Evolutionary conservation across 805 yeast species (phyloP), one percentile per base, ranked within the genome.

Genomic region (Pichia heedii): DNA sequence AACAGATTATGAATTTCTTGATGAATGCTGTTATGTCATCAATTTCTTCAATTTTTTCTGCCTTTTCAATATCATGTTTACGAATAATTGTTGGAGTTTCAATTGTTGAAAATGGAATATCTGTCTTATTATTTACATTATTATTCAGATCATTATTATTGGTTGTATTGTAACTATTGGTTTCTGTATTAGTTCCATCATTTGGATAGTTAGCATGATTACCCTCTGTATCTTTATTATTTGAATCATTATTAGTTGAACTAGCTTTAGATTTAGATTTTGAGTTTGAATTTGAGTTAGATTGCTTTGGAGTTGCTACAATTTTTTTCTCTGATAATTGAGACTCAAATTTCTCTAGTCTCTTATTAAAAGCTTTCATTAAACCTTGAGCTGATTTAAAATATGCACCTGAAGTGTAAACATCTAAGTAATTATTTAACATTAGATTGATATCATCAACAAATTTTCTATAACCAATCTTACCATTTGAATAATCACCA

Each of bases 341-440:
- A 50, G 50, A 36, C 50, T 52, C 59, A 53, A 51, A 65, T 51
- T 52, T 66, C 51, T 44, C 57, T 52, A 71, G 63, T 47, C 68
- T 54, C 35, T 56, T 65, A 33, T 68, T 65, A 50, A 82, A 78
- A 47, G 69, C 70, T 26, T 68, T 69, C 47, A 75, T 70, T 41
- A 93, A 69, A 36, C 73, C 71, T 33, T 60, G 63, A 0, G 97
- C 81, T 62, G 87, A 94, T 47, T 75, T 75, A 55, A 79, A 77
- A 34, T 89, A 79, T 42, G 93, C 77, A 2, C 74, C 77, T 41
- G 83, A 83, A 47, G 79, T 83, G 60, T 89, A 90, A 62, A 79
- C 90, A 1, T 71, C 60, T 56, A 78, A 77, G 2, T 97, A 95
- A 62, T 93, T 93, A 37, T 69, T 56, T 65, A 89, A 88, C 13